phyloP scores from a whole-genome alignment of 2,329 filamentous ascomycete species.

The Monosporascus ibericus region DNA sequence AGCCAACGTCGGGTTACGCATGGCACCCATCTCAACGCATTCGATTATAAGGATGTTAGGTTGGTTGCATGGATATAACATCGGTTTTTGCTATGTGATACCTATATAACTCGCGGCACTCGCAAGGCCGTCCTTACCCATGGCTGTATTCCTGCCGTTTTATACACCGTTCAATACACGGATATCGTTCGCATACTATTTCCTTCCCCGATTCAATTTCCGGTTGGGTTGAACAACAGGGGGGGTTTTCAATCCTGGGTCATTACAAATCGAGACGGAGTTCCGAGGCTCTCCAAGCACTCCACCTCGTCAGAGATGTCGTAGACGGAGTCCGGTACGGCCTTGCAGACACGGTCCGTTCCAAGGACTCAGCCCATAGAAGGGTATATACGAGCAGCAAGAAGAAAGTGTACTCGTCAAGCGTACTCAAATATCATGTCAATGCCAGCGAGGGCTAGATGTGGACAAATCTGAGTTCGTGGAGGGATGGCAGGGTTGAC shows the following conservation, averaged over 20 bases:
- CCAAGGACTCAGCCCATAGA: neutral
- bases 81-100: neutral
- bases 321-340: neutral
- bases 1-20: neutral
- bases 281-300: neutral
- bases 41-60: neutral
- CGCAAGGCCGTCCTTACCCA: too few relatives aligned
- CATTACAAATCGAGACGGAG: neutral
- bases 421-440: neutral
- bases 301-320: neutral
- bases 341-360: neutral
- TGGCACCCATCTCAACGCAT: neutral
- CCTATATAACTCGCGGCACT: neutral
- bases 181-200: neutral
- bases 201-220: too few relatives aligned
- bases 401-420: neutral
- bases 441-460: neutral
- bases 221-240: neutral
- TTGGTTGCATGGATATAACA: too few relatives aligned
- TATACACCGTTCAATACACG: neutral
- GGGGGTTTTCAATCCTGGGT: neutral
- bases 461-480: neutral
- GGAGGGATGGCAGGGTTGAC: conserved; percentile 1
- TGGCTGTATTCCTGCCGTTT: too few relatives aligned
- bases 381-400: neutral